Conservation (phyloP, 2,329 filamentous ascomycete genomes). For the Onygenales sp. region DNA sequence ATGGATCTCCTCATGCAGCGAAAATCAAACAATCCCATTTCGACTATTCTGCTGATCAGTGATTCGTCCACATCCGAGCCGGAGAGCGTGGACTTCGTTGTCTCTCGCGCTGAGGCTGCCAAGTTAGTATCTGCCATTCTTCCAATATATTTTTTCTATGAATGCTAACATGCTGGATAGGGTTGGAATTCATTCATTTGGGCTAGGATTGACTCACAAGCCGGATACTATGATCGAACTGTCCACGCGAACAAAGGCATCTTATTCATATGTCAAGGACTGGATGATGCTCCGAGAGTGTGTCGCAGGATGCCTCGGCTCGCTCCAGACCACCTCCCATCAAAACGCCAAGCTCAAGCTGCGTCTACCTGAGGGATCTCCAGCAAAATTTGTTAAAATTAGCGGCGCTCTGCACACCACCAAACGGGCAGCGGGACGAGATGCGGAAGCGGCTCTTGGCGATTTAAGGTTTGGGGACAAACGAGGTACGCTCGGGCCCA, state of each 20-base stretch:
- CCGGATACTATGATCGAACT: slow-evolving; percentile 98
- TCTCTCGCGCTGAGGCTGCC: slow-evolving; percentile 89
- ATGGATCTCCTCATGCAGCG: slow-evolving; percentile 99
- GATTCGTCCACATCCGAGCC: slow-evolving; percentile 90
- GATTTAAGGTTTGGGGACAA: slow-evolving; percentile 95
- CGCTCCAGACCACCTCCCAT: slow-evolving; percentile 89
- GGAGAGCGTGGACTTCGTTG: slow-evolving; percentile 95
- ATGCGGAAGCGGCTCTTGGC: slow-evolving; percentile 84
- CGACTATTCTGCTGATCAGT: slow-evolving; percentile 92
- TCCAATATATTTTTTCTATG: not conserved
- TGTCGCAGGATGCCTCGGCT: slow-evolving; percentile 82
- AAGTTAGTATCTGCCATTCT: slow-evolving; percentile 53
- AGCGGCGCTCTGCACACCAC: slow-evolving; percentile 93
- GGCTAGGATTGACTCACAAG: slow-evolving; percentile 92
- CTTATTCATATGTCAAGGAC: slow-evolving; percentile 97
- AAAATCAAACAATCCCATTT: slow-evolving; percentile 89
- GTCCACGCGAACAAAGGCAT: slow-evolving; percentile 89
- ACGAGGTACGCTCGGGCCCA: slow-evolving; percentile 36
- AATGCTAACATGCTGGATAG: slow-evolving; percentile 34
- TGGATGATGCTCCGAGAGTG: slow-evolving; percentile 99
- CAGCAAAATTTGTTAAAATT: slow-evolving; percentile 97
- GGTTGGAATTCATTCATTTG: slow-evolving; percentile 93
- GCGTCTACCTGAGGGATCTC: slow-evolving; percentile 86
- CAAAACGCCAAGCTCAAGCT: slow-evolving; percentile 96
- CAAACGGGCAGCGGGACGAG: slow-evolving; percentile 86